Conservation (phyloP, 2,329 filamentous ascomycete species). For the Tolypocladium inflatum region DNA sequence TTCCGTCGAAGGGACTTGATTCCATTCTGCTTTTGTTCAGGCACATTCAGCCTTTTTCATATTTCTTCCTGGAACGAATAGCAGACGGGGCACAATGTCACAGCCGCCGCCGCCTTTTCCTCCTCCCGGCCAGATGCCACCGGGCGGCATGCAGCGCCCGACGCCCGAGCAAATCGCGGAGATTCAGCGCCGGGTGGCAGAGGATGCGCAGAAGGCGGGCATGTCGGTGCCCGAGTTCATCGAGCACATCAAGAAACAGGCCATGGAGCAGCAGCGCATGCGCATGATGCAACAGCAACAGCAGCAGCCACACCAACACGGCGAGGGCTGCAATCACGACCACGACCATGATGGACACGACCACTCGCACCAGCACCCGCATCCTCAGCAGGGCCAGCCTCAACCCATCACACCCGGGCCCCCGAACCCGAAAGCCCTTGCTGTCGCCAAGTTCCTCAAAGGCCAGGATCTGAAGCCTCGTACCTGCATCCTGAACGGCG, state of each 20-base stretch:
- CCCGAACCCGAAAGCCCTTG: constrained; percentile 80
- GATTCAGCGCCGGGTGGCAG: constrained; percentile 75
- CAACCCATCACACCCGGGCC: constrained; percentile 68
- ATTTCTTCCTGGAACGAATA: not conserved
- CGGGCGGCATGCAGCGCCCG: constrained; percentile 38
- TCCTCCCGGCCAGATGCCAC: constrained; percentile 16
- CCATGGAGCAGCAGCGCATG: constrained; percentile 37
- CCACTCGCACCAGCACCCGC: constrained; percentile 14
- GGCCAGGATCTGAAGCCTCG: constrained; percentile 78
- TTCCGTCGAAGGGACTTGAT: not conserved
- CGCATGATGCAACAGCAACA: constrained; percentile 37
- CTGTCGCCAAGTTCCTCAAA: constrained; percentile 80
- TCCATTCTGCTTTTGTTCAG: not conserved
- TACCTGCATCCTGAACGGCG: constrained; percentile 88
- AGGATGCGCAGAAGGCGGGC: constrained; percentile 75
- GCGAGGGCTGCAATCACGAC: constrained; percentile 6
- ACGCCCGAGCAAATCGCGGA: constrained; percentile 75
- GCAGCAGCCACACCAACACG: constrained; percentile 11
- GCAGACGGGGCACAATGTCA: constrained; percentile 13
- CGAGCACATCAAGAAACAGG: constrained; percentile 53
- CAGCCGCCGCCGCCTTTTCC: constrained; percentile 14
- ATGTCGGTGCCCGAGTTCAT: constrained; percentile 81
- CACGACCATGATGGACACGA: constrained; percentile 12
- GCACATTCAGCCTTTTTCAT: too few relatives aligned
- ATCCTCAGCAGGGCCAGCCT: constrained; percentile 33